Conservation (phyloP, 2,329 filamentous ascomycete species). For the Stenocarpella maydis region DNA sequence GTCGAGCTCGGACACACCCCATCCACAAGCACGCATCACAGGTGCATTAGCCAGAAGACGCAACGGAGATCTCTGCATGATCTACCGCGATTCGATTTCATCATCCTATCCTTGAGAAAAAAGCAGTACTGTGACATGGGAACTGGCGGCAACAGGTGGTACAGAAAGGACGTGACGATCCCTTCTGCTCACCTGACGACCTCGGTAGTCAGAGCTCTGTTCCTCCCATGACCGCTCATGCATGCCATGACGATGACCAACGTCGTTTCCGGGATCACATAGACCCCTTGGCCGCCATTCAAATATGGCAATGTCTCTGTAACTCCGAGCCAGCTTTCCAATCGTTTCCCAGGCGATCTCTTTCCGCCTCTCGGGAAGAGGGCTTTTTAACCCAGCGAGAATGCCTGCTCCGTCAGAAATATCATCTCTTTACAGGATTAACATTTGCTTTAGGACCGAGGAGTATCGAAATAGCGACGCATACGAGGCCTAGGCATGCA, state of each 20-base stretch:
- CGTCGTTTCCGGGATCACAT: neutral
- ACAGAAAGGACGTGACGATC: neutral
- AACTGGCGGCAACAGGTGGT: neutral
- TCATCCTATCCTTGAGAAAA: neutral
- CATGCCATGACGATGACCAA: conserved; percentile 13
- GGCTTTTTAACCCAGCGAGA: neutral
- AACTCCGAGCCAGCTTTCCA: conserved; percentile 3
- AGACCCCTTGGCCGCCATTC: conserved; percentile 6
- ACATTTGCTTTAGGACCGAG: neutral
- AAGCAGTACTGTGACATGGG: neutral
- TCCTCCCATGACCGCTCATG: conserved; percentile 22
- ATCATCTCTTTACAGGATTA: neutral
- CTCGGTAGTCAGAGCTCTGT: conserved; percentile 25
- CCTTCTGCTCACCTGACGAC: conserved; percentile 24
- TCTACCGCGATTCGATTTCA: conserved; percentile 21
- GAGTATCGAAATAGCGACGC: neutral
- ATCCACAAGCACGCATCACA: conserved; percentile 9
- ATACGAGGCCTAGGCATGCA: neutral
- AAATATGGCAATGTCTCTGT: conserved; percentile 22
- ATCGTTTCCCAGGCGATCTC: conserved; percentile 3
- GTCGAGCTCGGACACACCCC: neutral
- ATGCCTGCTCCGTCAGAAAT: neutral
- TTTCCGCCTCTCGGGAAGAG: conserved; percentile 23
- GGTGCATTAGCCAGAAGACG: conserved; percentile 27
- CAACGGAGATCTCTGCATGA: conserved; percentile 27